These are phyloP conservation scores for Vaccinium corymbosum DNA, from an alignment of 148 eudicot genomes.

Conservation along the genomic window DNA sequence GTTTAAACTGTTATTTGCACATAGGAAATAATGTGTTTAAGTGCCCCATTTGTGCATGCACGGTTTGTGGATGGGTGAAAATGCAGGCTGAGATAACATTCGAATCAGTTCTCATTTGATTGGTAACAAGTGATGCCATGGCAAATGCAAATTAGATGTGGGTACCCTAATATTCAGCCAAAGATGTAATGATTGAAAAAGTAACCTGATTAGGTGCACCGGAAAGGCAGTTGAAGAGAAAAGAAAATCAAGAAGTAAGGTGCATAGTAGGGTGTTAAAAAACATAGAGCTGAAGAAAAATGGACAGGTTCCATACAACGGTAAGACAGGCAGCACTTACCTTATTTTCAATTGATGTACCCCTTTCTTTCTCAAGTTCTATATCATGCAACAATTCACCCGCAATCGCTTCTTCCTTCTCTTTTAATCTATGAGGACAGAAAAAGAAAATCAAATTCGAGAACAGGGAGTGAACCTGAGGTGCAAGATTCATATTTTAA, in stretches of 20 bases:
- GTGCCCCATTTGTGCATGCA: not conserved
- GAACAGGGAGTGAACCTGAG: conserved; percentile 10
- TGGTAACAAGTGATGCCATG: not conserved
- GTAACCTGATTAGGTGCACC: not conserved
- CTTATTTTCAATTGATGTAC: conserved; percentile 44
- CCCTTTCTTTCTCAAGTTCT: conserved; percentile 43
- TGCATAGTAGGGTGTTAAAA: not conserved
- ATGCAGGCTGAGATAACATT: not conserved
- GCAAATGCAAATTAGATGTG: not conserved
- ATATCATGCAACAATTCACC: conserved; percentile 39
- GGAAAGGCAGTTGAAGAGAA: conserved; percentile 1
- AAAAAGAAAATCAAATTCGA: not conserved
- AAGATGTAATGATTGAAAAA: not conserved
- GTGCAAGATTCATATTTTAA: not conserved
- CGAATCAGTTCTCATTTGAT: not conserved
- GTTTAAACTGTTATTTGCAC: not conserved
- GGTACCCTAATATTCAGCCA: not conserved
- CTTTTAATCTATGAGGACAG: conserved; percentile 34
- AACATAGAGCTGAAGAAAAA: not conserved
- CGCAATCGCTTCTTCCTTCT: conserved; percentile 34
- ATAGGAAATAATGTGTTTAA: not conserved
- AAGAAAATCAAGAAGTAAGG: not conserved
- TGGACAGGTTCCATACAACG: not conserved
- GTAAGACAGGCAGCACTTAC: conserved; percentile 26
- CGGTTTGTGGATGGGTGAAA: not conserved